Evolutionary conservation across 768 basidiomycete species (phyloP).

Genomic region (Russula ochroleuca): DNA sequence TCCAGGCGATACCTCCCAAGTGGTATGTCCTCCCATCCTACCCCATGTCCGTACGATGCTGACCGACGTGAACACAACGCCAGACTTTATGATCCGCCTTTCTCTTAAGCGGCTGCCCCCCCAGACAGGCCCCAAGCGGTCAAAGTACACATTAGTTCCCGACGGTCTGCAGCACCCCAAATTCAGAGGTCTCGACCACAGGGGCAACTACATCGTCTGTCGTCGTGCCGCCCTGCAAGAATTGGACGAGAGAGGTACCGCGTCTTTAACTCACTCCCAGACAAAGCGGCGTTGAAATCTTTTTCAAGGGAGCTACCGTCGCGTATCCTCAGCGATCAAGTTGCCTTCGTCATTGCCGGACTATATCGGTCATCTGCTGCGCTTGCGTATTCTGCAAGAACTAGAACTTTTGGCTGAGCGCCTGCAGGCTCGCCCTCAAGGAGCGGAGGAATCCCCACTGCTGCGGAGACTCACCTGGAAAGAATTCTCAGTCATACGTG

Average conservation of each 20-base stretch:
- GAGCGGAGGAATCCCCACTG: constrained; percentile 34
- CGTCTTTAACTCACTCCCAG: background rate
- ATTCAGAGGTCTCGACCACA: constrained; percentile 47
- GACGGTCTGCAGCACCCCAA: constrained; percentile 66
- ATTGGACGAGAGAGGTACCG: constrained; percentile 38
- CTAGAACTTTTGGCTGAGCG: constrained; percentile 53
- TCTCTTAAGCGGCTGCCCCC: constrained; percentile 44
- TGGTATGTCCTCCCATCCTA: constrained; percentile 38
- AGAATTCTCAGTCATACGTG: constrained; percentile 51
- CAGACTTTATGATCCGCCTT: constrained; percentile 67
- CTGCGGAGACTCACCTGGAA: constrained; percentile 60
- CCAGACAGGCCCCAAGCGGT: constrained; percentile 27
- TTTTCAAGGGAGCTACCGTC: constrained; percentile 26
- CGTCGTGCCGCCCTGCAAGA: constrained; percentile 47
- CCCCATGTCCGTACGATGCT: background rate
- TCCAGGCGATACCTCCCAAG: constrained; percentile 52
- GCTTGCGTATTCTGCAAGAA: constrained; percentile 72
- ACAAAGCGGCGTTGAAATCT: background rate
- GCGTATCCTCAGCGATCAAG: constrained; percentile 29
- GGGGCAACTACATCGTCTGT: constrained; percentile 56
- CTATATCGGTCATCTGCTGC: constrained; percentile 63
- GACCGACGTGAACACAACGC: background rate
- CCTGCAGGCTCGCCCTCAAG: constrained; percentile 36
- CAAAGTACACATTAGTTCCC: constrained; percentile 38
- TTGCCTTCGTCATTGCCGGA: constrained; percentile 45